Base-by-base conservation (phyloP, 345 rosid species). In the Moricandia arvensis region DNA sequence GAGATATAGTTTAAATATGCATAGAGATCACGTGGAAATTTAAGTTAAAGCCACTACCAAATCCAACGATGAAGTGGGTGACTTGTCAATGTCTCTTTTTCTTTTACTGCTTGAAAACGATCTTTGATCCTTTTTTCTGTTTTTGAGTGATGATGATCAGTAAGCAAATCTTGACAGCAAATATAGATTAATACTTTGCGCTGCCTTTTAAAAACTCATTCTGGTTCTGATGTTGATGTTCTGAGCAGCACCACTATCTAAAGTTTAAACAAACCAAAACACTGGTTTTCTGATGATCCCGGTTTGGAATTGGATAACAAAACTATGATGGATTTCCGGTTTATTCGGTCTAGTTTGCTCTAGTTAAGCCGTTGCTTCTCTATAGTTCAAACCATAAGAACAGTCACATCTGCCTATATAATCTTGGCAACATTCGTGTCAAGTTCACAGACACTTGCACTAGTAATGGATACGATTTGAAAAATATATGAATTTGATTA, bases 61-160 rank as follows among this genome's bases (percentile, higher is more conserved):
- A 77, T 64, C 54, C 26, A 71, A 71, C 67, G 75, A 63, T 35
- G 13, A 41, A 18, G 65, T 47, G 51, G 33, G 62, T 70, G 80
- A 58, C 76, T 64, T 54, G 80, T 69, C 59, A 6, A 31, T 38
- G 65, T 69, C 75, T 62, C 75, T 53, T 63, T 76, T 8, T 69
- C 58, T 53, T 68, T 62, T 62, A 76, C 70, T 11, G 29, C 31
- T 76, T 55, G 80, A 76, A 38, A 69, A 69, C 15, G 53, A 76
- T 41, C 29, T 69, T 63, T 76, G 66, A 63, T 70, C 59, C 24
- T 38, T 69, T 45, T 51, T 5, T 11, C 18, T 18, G 41, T 62
- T 70, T 70, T 26, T 63, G 80, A 63, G 72, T 77, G 76, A 71
- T 65, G 72, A 77, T 65, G 80, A 77, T 65, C 73, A 59, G 73